Conservation (phyloP, 192 early-diverging fungal species). For the Umbelopsis sp. region DNA sequence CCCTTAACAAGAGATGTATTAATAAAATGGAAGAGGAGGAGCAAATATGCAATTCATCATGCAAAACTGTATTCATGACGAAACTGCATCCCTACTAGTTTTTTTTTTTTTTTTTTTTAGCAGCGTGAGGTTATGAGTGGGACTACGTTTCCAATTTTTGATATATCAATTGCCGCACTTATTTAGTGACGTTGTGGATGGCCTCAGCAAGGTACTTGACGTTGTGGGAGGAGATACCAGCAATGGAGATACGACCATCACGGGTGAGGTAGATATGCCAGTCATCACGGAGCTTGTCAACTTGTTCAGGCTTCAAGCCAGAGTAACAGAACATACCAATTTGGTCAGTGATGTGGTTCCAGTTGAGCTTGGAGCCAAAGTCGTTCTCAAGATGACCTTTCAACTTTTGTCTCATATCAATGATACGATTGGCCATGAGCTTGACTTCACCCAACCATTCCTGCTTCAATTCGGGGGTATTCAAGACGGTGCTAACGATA, state of each 20-base stretch:
- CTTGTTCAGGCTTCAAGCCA: conserved; percentile 87
- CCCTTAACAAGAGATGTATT: neutral
- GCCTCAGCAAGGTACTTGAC: conserved; percentile 96
- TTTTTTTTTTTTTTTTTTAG: conserved; percentile 1
- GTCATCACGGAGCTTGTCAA: conserved; percentile 78
- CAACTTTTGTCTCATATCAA: conserved; percentile 83
- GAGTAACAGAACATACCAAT: conserved; percentile 99
- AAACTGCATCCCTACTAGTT: neutral
- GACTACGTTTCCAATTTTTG: neutral
- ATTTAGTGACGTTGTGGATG: conserved; percentile 93
- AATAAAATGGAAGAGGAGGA: conserved; percentile 1
- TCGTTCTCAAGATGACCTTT: conserved; percentile 80
- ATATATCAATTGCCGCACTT: conserved; percentile 14
- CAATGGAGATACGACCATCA: conserved; percentile 96
- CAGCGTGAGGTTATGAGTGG: neutral
- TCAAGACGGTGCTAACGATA: conserved; percentile 88
- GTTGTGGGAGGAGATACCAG: conserved; percentile 91
- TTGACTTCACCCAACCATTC: conserved; percentile 95
- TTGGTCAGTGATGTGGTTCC: conserved; percentile 86
- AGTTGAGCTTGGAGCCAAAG: conserved; percentile 73
- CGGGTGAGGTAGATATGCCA: conserved; percentile 92
- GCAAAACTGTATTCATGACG: conserved; percentile 6
- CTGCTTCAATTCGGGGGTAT: conserved; percentile 63
- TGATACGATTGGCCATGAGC: conserved; percentile 97
- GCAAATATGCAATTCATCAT: conserved; percentile 7